Percentiles rank a stretch among this genome's conserved stretches.
These are phyloP conservation scores for Scheffersomyces parashehatae DNA, from an alignment of 1,139 yeast species.

Conservation along the genomic window DNA sequence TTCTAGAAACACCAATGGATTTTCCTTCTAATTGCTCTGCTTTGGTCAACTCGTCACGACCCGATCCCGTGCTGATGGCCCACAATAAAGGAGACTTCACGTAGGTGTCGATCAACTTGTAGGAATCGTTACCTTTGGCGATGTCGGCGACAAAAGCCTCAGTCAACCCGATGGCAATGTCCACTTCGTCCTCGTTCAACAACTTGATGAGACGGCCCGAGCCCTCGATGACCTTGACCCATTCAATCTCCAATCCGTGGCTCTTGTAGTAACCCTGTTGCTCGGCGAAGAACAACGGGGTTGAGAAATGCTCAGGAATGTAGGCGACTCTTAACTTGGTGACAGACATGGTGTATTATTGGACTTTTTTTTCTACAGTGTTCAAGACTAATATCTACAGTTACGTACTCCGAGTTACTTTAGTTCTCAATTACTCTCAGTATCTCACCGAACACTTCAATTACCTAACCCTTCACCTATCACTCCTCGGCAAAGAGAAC, in stretches of 20 bases:
- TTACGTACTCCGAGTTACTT: too few relatives aligned
- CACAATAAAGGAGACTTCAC: slow-evolving; percentile 86
- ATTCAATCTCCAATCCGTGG: slow-evolving; percentile 52
- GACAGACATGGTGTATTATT: neutral
- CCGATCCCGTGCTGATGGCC: slow-evolving; percentile 80
- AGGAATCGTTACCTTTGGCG: slow-evolving; percentile 64
- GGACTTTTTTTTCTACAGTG: too few relatives aligned
- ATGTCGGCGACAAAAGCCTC: slow-evolving; percentile 88
- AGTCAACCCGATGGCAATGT: slow-evolving; percentile 82
- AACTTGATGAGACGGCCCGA: slow-evolving; percentile 84
- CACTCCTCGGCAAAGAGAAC: too few relatives aligned
- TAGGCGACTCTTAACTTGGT: slow-evolving; percentile 61
- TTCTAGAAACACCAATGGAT: slow-evolving; percentile 79
- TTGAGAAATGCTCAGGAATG: slow-evolving; percentile 89
- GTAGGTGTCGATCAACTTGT: slow-evolving; percentile 75
- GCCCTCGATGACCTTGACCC: slow-evolving; percentile 81
- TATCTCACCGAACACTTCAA: too few relatives aligned
- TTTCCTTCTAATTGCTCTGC: slow-evolving; percentile 59
- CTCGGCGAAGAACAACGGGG: slow-evolving; percentile 77
- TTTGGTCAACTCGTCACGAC: slow-evolving; percentile 52
- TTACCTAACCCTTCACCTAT: too few relatives aligned
- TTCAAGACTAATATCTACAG: too few relatives aligned
- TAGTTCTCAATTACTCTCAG: too few relatives aligned
- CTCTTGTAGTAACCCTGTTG: slow-evolving; percentile 53
- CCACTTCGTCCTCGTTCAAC: slow-evolving; percentile 63